phyloP scores from a whole-genome alignment of 441 rosid species.

The Omphalea diandra region DNA sequence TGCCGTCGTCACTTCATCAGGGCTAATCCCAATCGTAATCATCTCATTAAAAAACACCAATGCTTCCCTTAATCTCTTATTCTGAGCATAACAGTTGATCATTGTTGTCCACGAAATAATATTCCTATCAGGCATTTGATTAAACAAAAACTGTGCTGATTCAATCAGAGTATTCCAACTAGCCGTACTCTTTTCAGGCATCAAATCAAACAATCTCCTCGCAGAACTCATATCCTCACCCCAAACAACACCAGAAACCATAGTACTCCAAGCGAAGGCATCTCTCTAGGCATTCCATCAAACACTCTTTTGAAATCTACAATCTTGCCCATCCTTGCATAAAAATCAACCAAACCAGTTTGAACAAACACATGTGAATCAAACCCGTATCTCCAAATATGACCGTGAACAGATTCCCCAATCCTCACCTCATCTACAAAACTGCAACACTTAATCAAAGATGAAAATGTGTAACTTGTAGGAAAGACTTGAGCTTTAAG shows the following conservation, averaged over 20 bases:
- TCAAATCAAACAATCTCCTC: conserved; percentile 22
- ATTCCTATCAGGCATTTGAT: conserved; percentile 29
- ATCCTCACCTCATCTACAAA: conserved; percentile 6
- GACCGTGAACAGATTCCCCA: conserved; percentile 25
- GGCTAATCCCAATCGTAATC: conserved; percentile 17
- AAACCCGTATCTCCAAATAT: conserved; percentile 28
- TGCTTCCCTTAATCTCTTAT: conserved; percentile 32
- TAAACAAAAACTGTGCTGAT: conserved; percentile 28
- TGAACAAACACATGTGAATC: conserved; percentile 34
- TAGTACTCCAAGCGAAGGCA: conserved; percentile 30
- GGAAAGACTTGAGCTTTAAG: conserved; percentile 18
- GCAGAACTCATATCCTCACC: conserved; percentile 23
- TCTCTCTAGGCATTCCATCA: conserved; percentile 32
- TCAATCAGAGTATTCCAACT: conserved; percentile 38
- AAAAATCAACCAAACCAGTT: conserved; percentile 37
- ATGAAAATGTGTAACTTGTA: conserved; percentile 29
- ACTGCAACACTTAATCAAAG: conserved; percentile 23
- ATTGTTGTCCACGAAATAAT: conserved; percentile 41
- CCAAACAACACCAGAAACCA: conserved; percentile 21
- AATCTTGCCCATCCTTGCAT: conserved; percentile 22
- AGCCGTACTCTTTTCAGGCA: conserved; percentile 35
- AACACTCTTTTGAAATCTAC: conserved; percentile 29
- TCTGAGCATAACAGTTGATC: conserved; percentile 37
- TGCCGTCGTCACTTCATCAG: conserved; percentile 28
- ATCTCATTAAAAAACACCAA: conserved; percentile 28